These are phyloP conservation scores for Cutaneotrichosporon cutaneum DNA, from an alignment of 1,284 basidiomycete species.

Conservation along the genomic window DNA sequence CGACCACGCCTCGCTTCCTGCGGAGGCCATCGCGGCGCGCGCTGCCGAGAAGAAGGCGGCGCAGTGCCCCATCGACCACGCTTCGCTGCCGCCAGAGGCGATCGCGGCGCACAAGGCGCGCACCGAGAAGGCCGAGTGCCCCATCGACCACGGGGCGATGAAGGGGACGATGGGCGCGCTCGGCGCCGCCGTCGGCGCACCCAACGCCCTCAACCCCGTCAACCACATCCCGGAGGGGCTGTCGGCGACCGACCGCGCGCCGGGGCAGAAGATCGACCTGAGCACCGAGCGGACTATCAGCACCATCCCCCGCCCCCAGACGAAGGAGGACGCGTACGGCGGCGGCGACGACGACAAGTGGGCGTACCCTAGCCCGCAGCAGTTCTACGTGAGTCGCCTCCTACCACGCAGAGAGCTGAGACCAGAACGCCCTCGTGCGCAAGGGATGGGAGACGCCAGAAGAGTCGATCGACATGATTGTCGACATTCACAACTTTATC, in stretches of 20 bases:
- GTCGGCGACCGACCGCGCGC: conserved; percentile 55
- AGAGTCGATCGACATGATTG: conserved; percentile 95
- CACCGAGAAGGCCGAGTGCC: conserved; percentile 30
- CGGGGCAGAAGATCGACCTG: conserved; percentile 57
- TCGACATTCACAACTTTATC: conserved; percentile 96
- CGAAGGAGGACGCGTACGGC: conserved; percentile 43
- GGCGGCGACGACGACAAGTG: conserved; percentile 57
- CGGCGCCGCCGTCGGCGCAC: conserved; percentile 15
- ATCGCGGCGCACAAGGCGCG: conserved; percentile 43
- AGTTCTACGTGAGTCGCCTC: conserved; percentile 68
- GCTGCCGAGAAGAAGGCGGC: conserved; percentile 14
- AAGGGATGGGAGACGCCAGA: conserved; percentile 99
- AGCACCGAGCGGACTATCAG: conserved; percentile 75
- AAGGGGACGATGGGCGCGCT: conserved; percentile 14
- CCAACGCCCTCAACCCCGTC: conserved; percentile 64
- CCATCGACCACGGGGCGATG: too few species aligned
- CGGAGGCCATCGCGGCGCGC: conserved; percentile 4
- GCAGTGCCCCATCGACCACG: conserved; percentile 27
- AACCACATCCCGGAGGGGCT: conserved; percentile 84
- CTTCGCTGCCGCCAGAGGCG: conserved; percentile 7
- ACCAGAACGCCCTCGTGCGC: conserved; percentile 78
- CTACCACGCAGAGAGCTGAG: neutral
- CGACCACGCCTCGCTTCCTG: conserved; percentile 19
- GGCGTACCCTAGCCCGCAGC: conserved; percentile 98
- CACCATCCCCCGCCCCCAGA: conserved; percentile 75